phyloP scores from a whole-genome alignment of 169 alveolate genomes.

The Eimeria praecox region DNA sequence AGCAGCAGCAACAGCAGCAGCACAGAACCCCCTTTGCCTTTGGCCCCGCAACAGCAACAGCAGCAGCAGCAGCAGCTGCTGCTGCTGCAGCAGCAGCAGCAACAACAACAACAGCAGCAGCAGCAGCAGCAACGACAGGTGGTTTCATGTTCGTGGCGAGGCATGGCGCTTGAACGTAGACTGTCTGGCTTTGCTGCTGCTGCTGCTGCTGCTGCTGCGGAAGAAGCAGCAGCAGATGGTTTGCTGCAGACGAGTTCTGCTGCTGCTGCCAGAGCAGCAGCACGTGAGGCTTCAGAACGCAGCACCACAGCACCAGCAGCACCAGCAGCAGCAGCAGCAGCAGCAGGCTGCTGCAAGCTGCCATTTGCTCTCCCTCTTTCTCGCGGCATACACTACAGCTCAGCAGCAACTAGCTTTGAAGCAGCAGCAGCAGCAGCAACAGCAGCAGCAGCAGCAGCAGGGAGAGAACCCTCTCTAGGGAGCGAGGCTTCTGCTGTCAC shows the following conservation, averaged over 20 bases:
- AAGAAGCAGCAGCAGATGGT: no score
- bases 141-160: conserved; percentile 44
- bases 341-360: conserved; percentile 1
- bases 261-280: conserved; percentile 29
- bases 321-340: conserved; percentile 21
- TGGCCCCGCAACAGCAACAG: conserved; percentile 31
- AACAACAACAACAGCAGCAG: not conserved
- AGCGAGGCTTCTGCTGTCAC: conserved; percentile 24
- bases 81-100: not conserved
- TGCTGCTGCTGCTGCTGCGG: conserved; percentile 69
- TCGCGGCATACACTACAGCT: not conserved
- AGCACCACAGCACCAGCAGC: conserved; percentile 60
- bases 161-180: not conserved
- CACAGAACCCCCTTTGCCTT: not conserved
- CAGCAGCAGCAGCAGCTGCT: not conserved
- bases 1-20: conserved; percentile 66
- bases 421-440: conserved; percentile 57
- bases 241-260: conserved; percentile 62
- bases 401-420: conserved; percentile 10
- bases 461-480: not conserved
- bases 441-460: conserved; percentile 50
- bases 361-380: conserved; percentile 50
- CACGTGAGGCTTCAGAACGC: conserved; percentile 15
- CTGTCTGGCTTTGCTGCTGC: conserved; percentile 18
- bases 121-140: conserved; percentile 20